Evolutionary conservation across 2,329 filamentous ascomycete genomes (phyloP).

Genomic region (Nakataea oryzae): DNA sequence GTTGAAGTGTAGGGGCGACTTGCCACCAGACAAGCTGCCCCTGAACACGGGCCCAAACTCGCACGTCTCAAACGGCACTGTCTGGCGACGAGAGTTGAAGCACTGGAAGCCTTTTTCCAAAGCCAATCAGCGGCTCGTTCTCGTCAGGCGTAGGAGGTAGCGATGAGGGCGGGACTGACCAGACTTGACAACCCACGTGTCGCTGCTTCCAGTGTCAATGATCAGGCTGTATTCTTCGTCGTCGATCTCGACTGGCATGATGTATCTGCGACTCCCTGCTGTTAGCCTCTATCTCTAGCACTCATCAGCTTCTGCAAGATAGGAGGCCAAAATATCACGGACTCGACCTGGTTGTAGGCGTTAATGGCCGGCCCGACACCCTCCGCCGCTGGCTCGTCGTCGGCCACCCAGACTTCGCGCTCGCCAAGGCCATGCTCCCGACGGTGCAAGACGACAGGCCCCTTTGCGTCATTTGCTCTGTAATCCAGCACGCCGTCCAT

Average conservation of each 20-base stretch:
- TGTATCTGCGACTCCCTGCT: constrained; percentile 9
- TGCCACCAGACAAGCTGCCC: constrained; percentile 18
- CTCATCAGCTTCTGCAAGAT: background rate
- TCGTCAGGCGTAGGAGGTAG: background rate
- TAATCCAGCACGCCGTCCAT: background rate
- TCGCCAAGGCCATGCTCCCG: background rate
- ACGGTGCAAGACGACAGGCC: background rate
- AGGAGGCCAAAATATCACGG: background rate
- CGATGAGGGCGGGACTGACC: background rate
- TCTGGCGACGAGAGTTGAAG: constrained; percentile 12
- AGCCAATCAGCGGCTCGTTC: background rate
- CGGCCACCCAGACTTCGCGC: background rate
- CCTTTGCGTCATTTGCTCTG: background rate
- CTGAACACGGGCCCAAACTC: constrained; percentile 17
- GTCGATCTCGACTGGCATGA: constrained; percentile 16
- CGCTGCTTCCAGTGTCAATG: constrained; percentile 19
- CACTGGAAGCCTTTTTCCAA: constrained; percentile 13
- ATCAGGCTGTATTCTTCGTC: constrained; percentile 15
- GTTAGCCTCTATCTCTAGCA: background rate
- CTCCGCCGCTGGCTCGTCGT: background rate
- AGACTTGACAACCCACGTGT: constrained; percentile 18
- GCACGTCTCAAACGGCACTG: constrained; percentile 11
- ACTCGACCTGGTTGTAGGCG: constrained; percentile 13
- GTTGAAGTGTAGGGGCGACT: constrained; percentile 17
- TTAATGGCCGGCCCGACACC: constrained; percentile 3